A percentile compares a stretch with the other conserved stretches of the same genome.
phyloP scores from a whole-genome alignment of 495 filamentous ascomycete species.

The Penicillium chermesinum region DNA sequence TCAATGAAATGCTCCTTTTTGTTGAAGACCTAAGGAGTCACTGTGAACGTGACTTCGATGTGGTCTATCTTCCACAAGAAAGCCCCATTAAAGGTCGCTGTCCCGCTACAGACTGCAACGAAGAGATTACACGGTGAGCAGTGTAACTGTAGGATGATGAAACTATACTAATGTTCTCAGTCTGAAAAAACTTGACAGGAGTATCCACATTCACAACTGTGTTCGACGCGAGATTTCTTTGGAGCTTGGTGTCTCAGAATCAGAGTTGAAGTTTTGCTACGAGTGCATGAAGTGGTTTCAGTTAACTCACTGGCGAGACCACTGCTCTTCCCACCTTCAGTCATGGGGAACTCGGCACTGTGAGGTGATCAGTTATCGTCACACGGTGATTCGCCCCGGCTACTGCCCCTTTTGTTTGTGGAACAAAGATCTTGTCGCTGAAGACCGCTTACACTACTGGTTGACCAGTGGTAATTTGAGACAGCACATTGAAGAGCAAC shows the following conservation, averaged over 20 bases:
- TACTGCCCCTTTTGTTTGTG: constrained; percentile 17
- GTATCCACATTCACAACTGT: constrained; percentile 15
- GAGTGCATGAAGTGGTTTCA: constrained; percentile 15
- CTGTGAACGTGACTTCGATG: constrained; percentile 15
- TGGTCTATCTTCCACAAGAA: constrained; percentile 19
- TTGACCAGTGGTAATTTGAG: constrained; percentile 14
- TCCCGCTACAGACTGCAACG: constrained; percentile 8
- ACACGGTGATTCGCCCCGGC: constrained; percentile 14
- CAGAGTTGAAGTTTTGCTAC: constrained; percentile 14
- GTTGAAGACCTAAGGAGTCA: constrained; percentile 14
- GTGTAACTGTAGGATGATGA: constrained; percentile 5
- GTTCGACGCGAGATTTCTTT: constrained; percentile 8
- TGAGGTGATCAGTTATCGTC: constrained; percentile 17
- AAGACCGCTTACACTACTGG: constrained; percentile 15
- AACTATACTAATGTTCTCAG: constrained; percentile 13
- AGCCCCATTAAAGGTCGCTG: constrained; percentile 14
- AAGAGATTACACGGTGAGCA: constrained; percentile 10
- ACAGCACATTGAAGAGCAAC: constrained; percentile 16
- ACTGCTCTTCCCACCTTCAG: constrained; percentile 11
- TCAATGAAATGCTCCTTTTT: constrained; percentile 19
- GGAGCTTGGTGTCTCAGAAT: constrained; percentile 8
- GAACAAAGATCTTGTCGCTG: constrained; percentile 1
- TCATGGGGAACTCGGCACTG: constrained; percentile 15
- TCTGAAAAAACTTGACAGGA: constrained; percentile 14
- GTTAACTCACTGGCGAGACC: constrained; percentile 10